Base-by-base conservation (phyloP, 805 yeast genomes). In the Yarrowia divulgata region DNA sequence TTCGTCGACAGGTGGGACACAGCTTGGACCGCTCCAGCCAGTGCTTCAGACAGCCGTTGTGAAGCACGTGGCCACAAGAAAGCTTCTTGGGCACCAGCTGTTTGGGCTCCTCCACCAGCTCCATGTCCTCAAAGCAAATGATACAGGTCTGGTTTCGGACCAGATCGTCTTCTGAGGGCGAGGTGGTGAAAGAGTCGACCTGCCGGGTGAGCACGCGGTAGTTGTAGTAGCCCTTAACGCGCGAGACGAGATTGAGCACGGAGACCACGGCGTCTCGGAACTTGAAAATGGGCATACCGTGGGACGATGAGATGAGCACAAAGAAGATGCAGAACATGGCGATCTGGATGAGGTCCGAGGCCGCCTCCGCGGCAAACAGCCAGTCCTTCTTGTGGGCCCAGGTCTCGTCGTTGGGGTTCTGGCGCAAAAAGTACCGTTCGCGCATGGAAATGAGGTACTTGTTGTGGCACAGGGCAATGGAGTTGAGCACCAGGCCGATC, bases 21-120 rank as follows among this genome's bases (percentile, higher is more conserved):
- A 87, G 85, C 73, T 89, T 94, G 0, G 97, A 91, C 72, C 97
- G 85, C 75, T 91, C 96, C 73, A 95, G 82, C 99, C 99, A 95
- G 73, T 90, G 89, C 75, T 91, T 90, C 71, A 95, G 83, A 77
- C 99, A 95, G 5, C 95, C 93, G 79, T 90, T 80, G 77, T 95
- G 99, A 69, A 94, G 82, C 60, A 91, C 88, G 78, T 95, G 99
- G 34, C 91, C 90, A 81, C 99, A 95, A 1, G 81, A 83, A 62
- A 95, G 81, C 75, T 85, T 89, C 77, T 91, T 92, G 5, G 98
- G 97, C 62, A 79, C 81, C 54, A 79, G 79, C 69, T 90, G 81
- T 73, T 73, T 81, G 73, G 70, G 77, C 10, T 60, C 70, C 2
- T 74, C 69, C 2, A 77, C 81, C 0, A 87, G 75, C 7, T 82